Evolutionary conservation across 345 rosid genomes (phyloP).

Genomic region (Eucalyptus lansdowneana): DNA sequence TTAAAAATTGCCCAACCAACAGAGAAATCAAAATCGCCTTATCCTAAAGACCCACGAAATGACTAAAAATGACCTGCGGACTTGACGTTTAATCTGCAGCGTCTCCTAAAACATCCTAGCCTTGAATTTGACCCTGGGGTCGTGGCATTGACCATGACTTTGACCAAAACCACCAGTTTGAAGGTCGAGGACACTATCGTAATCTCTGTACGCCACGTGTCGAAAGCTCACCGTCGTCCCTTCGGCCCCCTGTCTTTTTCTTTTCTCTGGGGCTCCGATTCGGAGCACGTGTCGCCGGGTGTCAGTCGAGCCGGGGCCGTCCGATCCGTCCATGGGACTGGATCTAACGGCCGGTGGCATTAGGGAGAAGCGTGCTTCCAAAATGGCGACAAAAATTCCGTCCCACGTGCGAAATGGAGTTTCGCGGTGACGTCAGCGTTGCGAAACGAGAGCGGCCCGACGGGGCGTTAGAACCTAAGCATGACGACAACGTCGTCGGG

Average conservation of each 20-base stretch:
- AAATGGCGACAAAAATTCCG: neutral
- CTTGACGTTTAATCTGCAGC: neutral
- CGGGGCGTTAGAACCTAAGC: neutral
- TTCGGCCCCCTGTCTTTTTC: neutral
- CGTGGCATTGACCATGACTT: neutral
- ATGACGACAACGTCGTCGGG: neutral
- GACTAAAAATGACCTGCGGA: neutral
- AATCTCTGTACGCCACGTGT: accelerated
- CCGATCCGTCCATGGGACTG: neutral
- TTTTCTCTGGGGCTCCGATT: neutral
- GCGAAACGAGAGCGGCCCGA: neutral
- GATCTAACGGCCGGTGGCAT: neutral
- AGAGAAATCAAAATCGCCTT: neutral
- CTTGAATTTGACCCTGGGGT: neutral
- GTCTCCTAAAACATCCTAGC: neutral
- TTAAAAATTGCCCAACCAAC: neutral
- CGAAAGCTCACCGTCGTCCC: neutral
- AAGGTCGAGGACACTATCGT: neutral
- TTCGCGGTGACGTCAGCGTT: neutral
- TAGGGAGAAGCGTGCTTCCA: neutral
- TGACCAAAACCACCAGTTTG: neutral
- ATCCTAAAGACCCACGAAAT: neutral
- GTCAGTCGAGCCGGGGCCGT: neutral
- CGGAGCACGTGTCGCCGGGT: neutral
- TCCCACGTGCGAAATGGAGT: neutral